Percentiles rank a stretch among this genome's conserved stretches.
phyloP scores from a whole-genome alignment of 768 basidiomycete genomes.

The Macrolepiota dolichaula region DNA sequence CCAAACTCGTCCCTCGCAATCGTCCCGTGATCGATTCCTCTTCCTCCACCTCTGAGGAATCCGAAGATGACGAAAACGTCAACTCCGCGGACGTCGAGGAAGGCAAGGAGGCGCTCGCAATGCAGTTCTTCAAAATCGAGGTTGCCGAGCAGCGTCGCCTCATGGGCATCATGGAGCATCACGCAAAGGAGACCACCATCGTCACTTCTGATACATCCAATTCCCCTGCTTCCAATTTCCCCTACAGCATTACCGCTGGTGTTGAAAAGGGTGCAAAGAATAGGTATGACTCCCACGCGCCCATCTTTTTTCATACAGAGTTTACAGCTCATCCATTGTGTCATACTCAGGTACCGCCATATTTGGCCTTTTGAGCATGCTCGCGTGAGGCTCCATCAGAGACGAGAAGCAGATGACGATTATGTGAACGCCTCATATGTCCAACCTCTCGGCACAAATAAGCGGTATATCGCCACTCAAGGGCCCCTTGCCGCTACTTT shows the following conservation, averaged over 20 bases:
- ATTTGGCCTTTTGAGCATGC: conserved; percentile 99
- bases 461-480: conserved; percentile 93
- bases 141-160: conserved; percentile 85
- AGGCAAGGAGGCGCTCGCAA: conserved; percentile 76
- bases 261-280: conserved; percentile 95
- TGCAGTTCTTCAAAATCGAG: conserved; percentile 93
- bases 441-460: conserved; percentile 77
- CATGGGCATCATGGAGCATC: conserved; percentile 90
- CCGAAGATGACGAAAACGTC: conserved; percentile 25
- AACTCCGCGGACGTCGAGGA: conserved; percentile 49
- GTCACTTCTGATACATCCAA: conserved; percentile 12
- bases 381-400: conserved; percentile 66
- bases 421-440: conserved; percentile 96
- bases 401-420: conserved; percentile 51
- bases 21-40: conserved; percentile 17
- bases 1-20: conserved; percentile 19
- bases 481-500: conserved; percentile 90
- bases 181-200: conserved; percentile 57
- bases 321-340: conserved; percentile 4
- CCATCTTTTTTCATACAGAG: neutral
- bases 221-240: conserved; percentile 42
- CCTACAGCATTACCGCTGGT: conserved; percentile 93
- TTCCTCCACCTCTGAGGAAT: conserved; percentile 26
- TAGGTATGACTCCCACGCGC: conserved; percentile 46
- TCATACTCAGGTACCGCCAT: conserved; percentile 71